phyloP scores from a whole-genome alignment of 1,284 basidiomycete species.

The Ceratobasidium sp. region DNA sequence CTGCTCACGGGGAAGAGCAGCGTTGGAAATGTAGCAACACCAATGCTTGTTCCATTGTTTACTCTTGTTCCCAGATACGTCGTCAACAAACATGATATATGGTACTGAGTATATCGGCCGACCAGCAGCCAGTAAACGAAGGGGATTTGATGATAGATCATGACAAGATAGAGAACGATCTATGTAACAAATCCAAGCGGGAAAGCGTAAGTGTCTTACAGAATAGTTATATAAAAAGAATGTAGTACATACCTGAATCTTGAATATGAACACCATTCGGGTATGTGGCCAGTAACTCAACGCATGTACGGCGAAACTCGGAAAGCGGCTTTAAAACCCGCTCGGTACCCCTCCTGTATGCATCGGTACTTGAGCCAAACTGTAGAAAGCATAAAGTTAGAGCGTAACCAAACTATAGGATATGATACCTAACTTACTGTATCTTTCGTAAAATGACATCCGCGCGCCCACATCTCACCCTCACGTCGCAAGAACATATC shows the following conservation, averaged over 20 bases:
- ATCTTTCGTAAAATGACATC: neutral
- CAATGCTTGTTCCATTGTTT: conserved; percentile 42
- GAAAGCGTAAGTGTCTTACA: neutral
- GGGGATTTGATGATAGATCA: neutral
- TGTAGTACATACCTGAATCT: neutral
- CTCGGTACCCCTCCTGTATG: neutral
- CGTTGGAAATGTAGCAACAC: conserved; percentile 34
- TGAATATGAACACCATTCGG: neutral
- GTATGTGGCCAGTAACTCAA: neutral
- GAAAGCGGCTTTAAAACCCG: neutral
- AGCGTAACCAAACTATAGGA: too few relatives aligned
- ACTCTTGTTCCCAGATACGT: conserved; percentile 39
- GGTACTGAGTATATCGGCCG: conserved; percentile 31
- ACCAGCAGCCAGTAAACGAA: conserved; percentile 6
- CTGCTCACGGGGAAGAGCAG: neutral
- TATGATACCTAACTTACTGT: neutral
- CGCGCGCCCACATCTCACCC: conserved; percentile 1
- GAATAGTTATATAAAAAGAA: too few relatives aligned
- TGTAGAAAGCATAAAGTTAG: neutral
- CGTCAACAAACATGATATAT: conserved; percentile 34
- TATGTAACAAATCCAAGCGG: neutral
- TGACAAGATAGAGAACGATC: neutral
- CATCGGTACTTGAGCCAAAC: neutral
- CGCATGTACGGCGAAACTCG: neutral
- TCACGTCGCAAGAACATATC: conserved; percentile 24